Conservation (phyloP, 371 early-diverging fungal species). For the Syncephalastrum sp. region DNA sequence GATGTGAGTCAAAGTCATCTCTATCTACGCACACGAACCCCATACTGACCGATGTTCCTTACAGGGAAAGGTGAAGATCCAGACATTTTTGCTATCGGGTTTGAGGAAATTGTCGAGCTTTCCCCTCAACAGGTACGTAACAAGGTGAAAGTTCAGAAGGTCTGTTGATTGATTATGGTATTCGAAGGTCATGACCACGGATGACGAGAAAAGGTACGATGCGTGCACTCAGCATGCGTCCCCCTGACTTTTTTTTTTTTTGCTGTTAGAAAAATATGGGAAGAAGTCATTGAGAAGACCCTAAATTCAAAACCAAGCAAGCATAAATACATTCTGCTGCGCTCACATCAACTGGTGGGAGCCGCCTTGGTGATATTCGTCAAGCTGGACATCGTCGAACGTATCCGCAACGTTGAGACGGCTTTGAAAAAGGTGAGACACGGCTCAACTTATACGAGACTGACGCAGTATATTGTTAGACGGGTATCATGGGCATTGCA, state of each 20-base stretch:
- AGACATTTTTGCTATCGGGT: constrained; percentile 84
- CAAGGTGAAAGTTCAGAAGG: not conserved
- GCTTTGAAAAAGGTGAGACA: constrained; percentile 70
- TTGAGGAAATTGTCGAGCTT: constrained; percentile 95
- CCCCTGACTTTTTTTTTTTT: not conserved
- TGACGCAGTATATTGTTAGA: constrained; percentile 30
- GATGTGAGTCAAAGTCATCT: constrained; percentile 24
- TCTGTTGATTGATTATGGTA: not conserved
- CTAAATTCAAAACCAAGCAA: constrained; percentile 35
- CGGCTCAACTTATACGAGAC: not conserved
- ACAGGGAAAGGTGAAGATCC: constrained; percentile 56
- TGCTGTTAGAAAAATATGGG: constrained; percentile 54
- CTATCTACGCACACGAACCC: not conserved
- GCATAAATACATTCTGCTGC: constrained; percentile 69
- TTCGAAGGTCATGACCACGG: constrained; percentile 67
- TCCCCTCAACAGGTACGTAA: constrained; percentile 67
- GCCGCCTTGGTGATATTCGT: constrained; percentile 84
- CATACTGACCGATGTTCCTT: too few relatives aligned
- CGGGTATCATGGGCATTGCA: constrained; percentile 79
- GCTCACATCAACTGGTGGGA: constrained; percentile 87
- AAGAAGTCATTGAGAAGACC: constrained; percentile 58
- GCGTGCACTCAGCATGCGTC: not conserved
- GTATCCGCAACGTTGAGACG: constrained; percentile 84
- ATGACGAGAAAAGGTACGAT: constrained; percentile 58
- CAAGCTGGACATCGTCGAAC: constrained; percentile 58